Evolutionary conservation across 257 asterid species (phyloP), one percentile per base, ranked within the genome.

Genomic region (Nicotiana otophora): DNA sequence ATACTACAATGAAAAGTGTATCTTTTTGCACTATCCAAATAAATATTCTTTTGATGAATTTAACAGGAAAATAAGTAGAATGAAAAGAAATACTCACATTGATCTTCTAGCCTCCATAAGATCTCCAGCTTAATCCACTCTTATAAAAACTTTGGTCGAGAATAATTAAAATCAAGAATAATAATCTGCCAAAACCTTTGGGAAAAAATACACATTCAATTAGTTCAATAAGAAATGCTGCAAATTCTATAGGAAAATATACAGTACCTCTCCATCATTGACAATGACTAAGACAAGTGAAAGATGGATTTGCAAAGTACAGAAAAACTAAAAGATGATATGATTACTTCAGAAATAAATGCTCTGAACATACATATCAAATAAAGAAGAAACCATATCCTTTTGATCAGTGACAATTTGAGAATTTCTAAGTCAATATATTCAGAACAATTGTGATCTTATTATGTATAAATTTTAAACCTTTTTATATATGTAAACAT

Each of bases 81-180:
- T 28, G n/a, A 4, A 30, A 55, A 7, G 33, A 30, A 28, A 33
- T 48, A 26, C 77, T 81, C 60, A 81, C 57, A 53, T 34, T 51
- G 70, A 81, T 54, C 77, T 30, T 66, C 78, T 53, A 81, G 77
- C 46, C 34, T 53, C 80, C 65, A 53, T 51, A 46, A 54, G 17
- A 79, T 33, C 36, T 60, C 51, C 33, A 80, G 23, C 17, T 4
- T 23, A 79, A 10, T 77, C 31, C 36, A 30, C 23, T 31, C 53
- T 5, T 54, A 17, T 39, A 16, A 19, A 19, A 19, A 7, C 19
- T 31, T 42, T 14, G 26, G 2, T 31, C 20, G 6, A 17, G 11
- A 75, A 23, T 1, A 14, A 36, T 72, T 11, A 72, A 72, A 42
- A 42, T 20, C 7, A 42, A 20, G 5, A 23, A 63, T 1, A 64